Evolutionary conservation across 371 early-diverging fungal species (phyloP).

Genomic region (Actinomucor elegans): DNA sequence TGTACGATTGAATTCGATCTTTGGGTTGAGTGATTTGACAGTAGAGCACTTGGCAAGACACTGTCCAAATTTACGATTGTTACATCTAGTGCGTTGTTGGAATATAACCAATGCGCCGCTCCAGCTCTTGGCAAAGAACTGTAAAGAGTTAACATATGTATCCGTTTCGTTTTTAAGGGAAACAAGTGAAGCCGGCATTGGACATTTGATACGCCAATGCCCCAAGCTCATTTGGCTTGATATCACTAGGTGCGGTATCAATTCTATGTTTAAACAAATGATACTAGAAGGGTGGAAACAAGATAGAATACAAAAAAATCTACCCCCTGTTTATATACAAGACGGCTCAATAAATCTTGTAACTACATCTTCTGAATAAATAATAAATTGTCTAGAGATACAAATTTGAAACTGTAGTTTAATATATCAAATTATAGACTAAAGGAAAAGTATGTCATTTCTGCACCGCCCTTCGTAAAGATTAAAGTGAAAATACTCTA

Average conservation of each 20-base stretch:
- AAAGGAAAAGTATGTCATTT: no score
- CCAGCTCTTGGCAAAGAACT: conserved; percentile 6
- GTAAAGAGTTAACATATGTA: conserved; percentile 24
- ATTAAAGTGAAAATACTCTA: no score
- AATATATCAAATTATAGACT: no score
- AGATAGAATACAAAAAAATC: conserved; percentile 14
- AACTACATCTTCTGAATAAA: no score
- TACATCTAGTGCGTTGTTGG: conserved; percentile 46
- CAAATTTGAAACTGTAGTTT: no score
- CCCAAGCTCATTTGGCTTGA: conserved; percentile 30
- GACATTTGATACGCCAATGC: conserved; percentile 12
- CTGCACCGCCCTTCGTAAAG: no score
- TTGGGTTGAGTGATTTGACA: conserved; percentile 27
- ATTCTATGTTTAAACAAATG: conserved; percentile 26
- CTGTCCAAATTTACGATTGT: conserved; percentile 30
- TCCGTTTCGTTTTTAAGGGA: conserved; percentile 35
- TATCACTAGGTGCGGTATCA: conserved; percentile 41
- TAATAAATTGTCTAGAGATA: no score
- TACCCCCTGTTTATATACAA: conserved; percentile 22
- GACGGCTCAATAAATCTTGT: conserved; percentile 29
- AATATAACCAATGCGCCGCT: conserved; percentile 27
- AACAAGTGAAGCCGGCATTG: conserved; percentile 29
- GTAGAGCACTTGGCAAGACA: conserved; percentile 16
- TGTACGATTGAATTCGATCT: conserved; percentile 36
- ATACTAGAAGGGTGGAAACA: conserved; percentile 25